Evolutionary conservation across 805 yeast genomes (phyloP).

Genomic region (Hanseniaspora hatyaiensis): DNA sequence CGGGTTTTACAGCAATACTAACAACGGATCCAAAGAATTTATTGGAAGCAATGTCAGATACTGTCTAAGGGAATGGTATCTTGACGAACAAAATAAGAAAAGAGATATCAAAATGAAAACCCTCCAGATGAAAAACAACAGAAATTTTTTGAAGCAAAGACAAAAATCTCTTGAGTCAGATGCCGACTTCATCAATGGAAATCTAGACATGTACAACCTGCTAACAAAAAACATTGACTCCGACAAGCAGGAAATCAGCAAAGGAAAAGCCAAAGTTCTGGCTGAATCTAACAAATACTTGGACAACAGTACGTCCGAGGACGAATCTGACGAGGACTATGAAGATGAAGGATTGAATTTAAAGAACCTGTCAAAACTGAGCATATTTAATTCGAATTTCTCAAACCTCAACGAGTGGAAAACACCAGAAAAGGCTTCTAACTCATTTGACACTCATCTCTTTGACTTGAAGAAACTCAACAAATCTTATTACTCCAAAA

Average conservation of each 20-base stretch:
- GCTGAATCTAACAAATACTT: too few relatives aligned
- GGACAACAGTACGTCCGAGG: not conserved
- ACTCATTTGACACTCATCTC: not conserved
- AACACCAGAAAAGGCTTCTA: not conserved
- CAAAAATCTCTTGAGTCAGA: not conserved
- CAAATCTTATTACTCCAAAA: not conserved
- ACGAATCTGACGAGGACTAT: not conserved
- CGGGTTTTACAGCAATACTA: not conserved
- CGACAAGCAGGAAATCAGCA: too few relatives aligned
- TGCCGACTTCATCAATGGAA: not conserved
- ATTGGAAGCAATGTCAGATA: slow-evolving; percentile 6
- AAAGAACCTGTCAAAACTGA: not conserved
- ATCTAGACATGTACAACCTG: not conserved
- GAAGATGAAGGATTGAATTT: slow-evolving; percentile 14
- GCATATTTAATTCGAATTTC: not conserved
- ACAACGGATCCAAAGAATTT: slow-evolving; percentile 2
- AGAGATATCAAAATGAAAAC: slow-evolving; percentile 3
- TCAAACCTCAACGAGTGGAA: not conserved
- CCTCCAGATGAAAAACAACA: slow-evolving; percentile 4
- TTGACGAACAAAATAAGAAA: slow-evolving; percentile 11
- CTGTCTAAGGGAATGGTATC: slow-evolving; percentile 9
- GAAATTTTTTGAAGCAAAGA: not conserved
- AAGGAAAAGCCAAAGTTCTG: too few relatives aligned
- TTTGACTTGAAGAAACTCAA: slow-evolving; percentile 6
- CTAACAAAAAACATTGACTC: not conserved